Conservation (phyloP, 805 yeast genomes). For the Saturnispora gosingensis region DNA sequence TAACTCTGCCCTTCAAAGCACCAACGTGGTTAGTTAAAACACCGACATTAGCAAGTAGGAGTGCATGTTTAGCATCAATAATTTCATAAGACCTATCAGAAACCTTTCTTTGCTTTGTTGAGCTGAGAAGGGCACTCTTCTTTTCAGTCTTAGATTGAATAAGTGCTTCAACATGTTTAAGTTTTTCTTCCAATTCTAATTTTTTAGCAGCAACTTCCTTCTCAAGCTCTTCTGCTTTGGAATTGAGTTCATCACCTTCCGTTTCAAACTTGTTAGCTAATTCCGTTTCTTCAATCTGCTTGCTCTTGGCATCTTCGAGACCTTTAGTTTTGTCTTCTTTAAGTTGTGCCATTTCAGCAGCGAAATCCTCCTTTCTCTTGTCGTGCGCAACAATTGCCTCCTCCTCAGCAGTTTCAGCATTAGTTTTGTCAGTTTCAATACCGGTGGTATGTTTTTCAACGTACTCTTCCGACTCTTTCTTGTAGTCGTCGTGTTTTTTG, state of each 20-base stretch:
- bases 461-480: constrained; percentile 29
- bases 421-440: constrained; percentile 36
- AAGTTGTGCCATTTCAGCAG: constrained; percentile 36
- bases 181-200: constrained; percentile 26
- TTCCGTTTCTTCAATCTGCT: constrained; percentile 25
- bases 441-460: constrained; percentile 33
- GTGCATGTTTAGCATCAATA: constrained; percentile 28
- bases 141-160: constrained; percentile 35
- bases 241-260: constrained; percentile 31
- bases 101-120: constrained; percentile 31
- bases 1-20: constrained; percentile 33
- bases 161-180: constrained; percentile 31
- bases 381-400: constrained; percentile 39
- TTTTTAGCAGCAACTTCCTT: constrained; percentile 33
- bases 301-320: constrained; percentile 23
- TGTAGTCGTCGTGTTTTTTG: constrained; percentile 21
- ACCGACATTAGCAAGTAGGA: constrained; percentile 31
- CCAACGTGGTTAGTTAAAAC: constrained; percentile 36
- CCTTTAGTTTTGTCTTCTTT: constrained; percentile 27
- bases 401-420: constrained; percentile 37
- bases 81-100: constrained; percentile 30
- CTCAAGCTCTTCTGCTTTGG: constrained; percentile 31
- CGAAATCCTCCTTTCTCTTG: constrained; percentile 34
- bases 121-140: constrained; percentile 18
- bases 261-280: constrained; percentile 30